These are phyloP conservation scores for Simmondsia chinensis DNA, from an alignment of 148 eudicot species.

Conservation along the genomic window DNA sequence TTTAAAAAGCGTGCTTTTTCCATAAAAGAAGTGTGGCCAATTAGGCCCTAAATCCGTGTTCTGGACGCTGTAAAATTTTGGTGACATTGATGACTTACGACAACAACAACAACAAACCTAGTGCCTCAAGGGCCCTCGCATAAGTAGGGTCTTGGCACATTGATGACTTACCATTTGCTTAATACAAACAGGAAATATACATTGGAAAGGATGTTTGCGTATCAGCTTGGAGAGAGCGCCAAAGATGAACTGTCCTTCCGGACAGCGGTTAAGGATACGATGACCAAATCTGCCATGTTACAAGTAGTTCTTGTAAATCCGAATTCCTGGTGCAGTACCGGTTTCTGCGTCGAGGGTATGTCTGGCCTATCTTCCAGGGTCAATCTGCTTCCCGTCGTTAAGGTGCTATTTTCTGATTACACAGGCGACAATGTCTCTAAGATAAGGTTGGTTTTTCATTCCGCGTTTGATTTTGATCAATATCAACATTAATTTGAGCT, in stretches of 20 bases:
- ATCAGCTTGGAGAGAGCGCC: conserved; percentile 69
- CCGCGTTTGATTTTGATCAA: not conserved
- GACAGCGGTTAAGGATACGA: conserved; percentile 63
- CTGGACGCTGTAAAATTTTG: too few species aligned
- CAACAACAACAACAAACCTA: too few species aligned
- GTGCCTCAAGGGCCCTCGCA: too few species aligned
- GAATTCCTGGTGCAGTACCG: conserved; percentile 59
- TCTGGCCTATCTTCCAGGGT: conserved; percentile 31
- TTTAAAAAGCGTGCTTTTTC: too few species aligned
- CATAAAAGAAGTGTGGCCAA: too few species aligned
- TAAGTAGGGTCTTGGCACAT: not conserved
- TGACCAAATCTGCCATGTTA: conserved; percentile 40
- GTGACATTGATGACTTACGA: too few species aligned
- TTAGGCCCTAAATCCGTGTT: too few species aligned
- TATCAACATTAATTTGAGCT: not conserved
- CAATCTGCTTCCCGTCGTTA: conserved; percentile 51
- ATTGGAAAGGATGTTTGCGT: conserved; percentile 82
- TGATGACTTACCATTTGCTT: not conserved
- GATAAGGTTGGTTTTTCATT: conserved; percentile 31
- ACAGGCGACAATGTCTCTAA: conserved; percentile 17
- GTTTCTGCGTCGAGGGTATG: conserved; percentile 33
- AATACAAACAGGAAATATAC: conserved; percentile 51
- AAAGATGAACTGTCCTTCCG: conserved; percentile 84
- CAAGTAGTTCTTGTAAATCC: conserved; percentile 81
- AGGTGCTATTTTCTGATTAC: conserved; percentile 53